Conservation (phyloP, 75 land plant species). For the Cunninghamia lanceolata region DNA sequence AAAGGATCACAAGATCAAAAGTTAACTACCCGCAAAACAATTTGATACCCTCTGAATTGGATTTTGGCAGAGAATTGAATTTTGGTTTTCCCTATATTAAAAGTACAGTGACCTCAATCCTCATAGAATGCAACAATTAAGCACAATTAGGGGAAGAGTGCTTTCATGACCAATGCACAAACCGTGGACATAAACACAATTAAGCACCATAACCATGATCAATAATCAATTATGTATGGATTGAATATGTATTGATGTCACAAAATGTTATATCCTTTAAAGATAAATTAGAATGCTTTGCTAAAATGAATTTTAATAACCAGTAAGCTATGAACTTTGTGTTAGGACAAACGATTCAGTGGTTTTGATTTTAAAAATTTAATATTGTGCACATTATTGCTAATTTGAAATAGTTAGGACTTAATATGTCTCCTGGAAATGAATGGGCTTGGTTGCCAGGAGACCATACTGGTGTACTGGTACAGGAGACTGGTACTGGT, state of each 20-base stretch:
- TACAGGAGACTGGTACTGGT: too few relatives aligned
- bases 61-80: background rate
- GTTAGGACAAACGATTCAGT: background rate
- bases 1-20: background rate
- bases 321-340: background rate
- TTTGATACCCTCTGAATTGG: background rate
- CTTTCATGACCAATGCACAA: background rate
- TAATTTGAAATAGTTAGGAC: background rate
- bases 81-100: background rate
- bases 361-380: background rate
- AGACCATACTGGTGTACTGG: too few relatives aligned
- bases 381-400: background rate
- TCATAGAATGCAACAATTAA: background rate
- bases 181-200: background rate
- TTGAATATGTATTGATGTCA: background rate
- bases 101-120: background rate
- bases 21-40: background rate
- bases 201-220: background rate
- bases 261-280: background rate
- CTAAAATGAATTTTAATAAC: background rate
- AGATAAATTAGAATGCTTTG: background rate
- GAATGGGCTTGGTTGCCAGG: too few relatives aligned
- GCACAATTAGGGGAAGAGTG: background rate
- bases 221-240: background rate
- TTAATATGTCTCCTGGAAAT: background rate